Base-by-base conservation (phyloP, 169 alveolate species). In the Condylostoma magnum region DNA sequence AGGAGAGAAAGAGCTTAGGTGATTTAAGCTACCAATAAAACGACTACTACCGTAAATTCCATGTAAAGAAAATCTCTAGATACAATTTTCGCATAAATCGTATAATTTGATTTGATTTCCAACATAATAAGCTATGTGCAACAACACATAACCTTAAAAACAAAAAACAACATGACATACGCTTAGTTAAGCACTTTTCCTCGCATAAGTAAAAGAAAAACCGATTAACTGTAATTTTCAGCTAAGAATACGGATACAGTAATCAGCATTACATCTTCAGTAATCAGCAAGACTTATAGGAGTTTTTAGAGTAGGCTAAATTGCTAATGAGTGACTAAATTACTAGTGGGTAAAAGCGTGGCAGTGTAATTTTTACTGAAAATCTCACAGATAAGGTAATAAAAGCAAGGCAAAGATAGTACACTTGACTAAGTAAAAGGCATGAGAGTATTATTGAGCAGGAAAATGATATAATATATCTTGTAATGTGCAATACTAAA, bases 1-100 rank as follows among this genome's bases (percentile, higher is more conserved):
- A n/a, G n/a, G n/a, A n/a, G n/a, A n/a, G n/a, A n/a, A n/a, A n/a
- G n/a, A n/a, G n/a, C n/a, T n/a, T n/a, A n/a, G n/a, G n/a, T n/a
- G n/a, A n/a, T n/a, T n/a, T n/a, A n/a, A n/a, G n/a, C n/a, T n/a
- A n/a, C n/a, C n/a, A n/a, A n/a, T n/a, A n/a, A n/a, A n/a, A n/a
- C n/a, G n/a, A n/a, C n/a, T n/a, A n/a, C n/a, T n/a, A n/a, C n/a
- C n/a, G n/a, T n/a, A n/a, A n/a, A n/a, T n/a, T n/a, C n/a, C n/a
- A n/a, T n/a, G 57, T 60, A 41, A 60, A 38, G 43, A 60, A 60
- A 38, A 60, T 41, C 18, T 38, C 36, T 31, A 30, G 71, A 15
- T 60, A 38, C 37, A 55, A 55, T 1, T 38, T 60, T 27, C 36
- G 43, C 18, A 52, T 38, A 60, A 60, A 60, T 20, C 36, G 71